Evolutionary conservation across 257 asterid species (phyloP), one percentile per base, ranked within the genome.

Genomic region (Ligustrum vulgare): DNA sequence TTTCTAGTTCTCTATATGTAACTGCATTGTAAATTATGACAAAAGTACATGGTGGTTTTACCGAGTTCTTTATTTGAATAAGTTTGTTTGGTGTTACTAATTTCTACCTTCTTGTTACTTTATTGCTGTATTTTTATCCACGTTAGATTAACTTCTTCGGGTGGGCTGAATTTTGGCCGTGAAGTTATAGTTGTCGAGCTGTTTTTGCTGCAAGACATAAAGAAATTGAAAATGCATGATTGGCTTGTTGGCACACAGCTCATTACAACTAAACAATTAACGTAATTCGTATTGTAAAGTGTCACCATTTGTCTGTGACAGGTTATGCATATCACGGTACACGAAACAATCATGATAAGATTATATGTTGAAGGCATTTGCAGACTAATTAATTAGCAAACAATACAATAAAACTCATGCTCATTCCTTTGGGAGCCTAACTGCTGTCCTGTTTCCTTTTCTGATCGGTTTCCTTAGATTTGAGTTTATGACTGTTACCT

Each of bases 401-500:
- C 34, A 39, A 41, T 41, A 41, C 49, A 2, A 16, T 25, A 56
- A 45, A 18, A 45, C 68, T 54, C 65, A 64, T 58, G 72, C 35
- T 22, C 71, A 66, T 33, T 64, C 66, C 64, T 71, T 8, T n/a
- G 78, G 15, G 25, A 63, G 41, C 69, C 31, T 39, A 63, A 70
- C 22, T 23, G 60, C 18, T 77, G 67, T 78, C 60, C n/a, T 78
- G 18, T 58, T 28, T 43, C 64, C 64, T 49, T 34, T 56, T 49
- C 39, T 54, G 25, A 31, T 47, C 36, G 63, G 47, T 37, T 31
- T 5, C 65, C 34, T 31, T 7, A 75, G 56, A 8, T 13, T 28
- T 64, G 67, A 33, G 15, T 70, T 51, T 51, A 34, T 35, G 69
- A 43, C 18, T 43, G 10, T 66, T 28, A 35, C 69, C 73, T 75